phyloP scores from a whole-genome alignment of 768 basidiomycete species.

The Lactarius akahatsu region DNA sequence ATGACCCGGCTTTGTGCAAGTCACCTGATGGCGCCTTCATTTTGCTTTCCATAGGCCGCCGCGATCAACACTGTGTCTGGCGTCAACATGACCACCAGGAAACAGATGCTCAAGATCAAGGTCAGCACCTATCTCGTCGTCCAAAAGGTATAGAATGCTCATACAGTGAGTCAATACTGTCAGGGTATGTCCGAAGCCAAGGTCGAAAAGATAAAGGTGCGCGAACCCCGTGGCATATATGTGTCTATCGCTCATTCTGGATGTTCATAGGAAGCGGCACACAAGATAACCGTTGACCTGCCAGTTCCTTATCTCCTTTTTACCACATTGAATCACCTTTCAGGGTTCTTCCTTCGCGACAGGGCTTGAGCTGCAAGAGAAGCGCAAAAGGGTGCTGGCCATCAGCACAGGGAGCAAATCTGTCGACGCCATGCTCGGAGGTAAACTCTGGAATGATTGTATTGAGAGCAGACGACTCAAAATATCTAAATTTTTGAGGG shows the following conservation, averaged over 20 bases:
- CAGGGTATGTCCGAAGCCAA: constrained; percentile 97
- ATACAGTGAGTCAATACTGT: constrained; percentile 9
- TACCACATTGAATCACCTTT: constrained; percentile 10
- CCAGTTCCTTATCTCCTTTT: not conserved
- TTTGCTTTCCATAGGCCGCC: constrained; percentile 50
- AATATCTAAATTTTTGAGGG: constrained; percentile 44
- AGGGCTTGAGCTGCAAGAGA: constrained; percentile 87
- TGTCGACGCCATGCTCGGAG: constrained; percentile 86
- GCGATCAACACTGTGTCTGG: constrained; percentile 84
- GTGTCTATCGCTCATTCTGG: not conserved
- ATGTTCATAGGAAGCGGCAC: constrained; percentile 71
- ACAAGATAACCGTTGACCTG: constrained; percentile 70
- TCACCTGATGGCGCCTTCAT: constrained; percentile 19
- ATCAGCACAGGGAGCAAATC: constrained; percentile 93
- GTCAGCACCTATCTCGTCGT: constrained; percentile 38
- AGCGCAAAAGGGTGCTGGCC: constrained; percentile 70
- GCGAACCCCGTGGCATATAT: constrained; percentile 23
- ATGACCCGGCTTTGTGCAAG: constrained; percentile 11
- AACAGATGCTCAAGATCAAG: constrained; percentile 92
- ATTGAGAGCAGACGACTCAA: not conserved
- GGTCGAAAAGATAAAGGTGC: constrained; percentile 93
- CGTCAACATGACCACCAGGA: constrained; percentile 87
- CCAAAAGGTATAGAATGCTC: not conserved
- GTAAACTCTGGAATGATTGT: constrained; percentile 40
- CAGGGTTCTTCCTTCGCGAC: constrained; percentile 92